phyloP scores from a whole-genome alignment of 176 grass and related monocot genomes.

The Cenchrus fungigraminus region DNA sequence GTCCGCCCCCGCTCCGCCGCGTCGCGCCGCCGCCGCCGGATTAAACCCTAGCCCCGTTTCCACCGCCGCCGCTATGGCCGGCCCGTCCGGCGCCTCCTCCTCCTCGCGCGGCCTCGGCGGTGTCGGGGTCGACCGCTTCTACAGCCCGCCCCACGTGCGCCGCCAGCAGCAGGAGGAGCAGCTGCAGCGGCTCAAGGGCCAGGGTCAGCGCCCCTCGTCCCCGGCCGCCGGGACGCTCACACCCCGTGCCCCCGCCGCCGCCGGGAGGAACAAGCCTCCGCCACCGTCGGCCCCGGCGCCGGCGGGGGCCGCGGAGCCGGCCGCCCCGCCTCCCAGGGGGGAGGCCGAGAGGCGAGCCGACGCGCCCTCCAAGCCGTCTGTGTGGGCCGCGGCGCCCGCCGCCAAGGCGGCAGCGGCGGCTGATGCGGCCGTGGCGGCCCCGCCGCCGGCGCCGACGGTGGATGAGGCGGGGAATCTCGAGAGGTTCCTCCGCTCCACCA shows the following conservation, averaged over 20 bases:
- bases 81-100: slow-evolving; percentile 38
- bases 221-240: not conserved
- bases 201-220: not conserved
- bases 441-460: not conserved
- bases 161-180: slow-evolving; percentile 60
- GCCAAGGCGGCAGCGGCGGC: not conserved
- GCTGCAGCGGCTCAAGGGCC: slow-evolving; percentile 33
- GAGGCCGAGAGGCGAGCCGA: slow-evolving; percentile 25
- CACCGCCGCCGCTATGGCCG: slow-evolving; percentile 38
- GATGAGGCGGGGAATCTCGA: slow-evolving; percentile 67
- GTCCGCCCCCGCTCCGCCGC: not conserved
- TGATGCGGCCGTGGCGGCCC: not conserved
- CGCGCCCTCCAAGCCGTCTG: slow-evolving; percentile 43
- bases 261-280: slow-evolving; percentile 20
- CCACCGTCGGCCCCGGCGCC: not conserved
- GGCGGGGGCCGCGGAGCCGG: not conserved
- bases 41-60: slow-evolving; percentile 1
- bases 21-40: not conserved
- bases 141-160: slow-evolving; percentile 70
- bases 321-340: not conserved
- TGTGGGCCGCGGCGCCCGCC: not conserved
- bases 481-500: slow-evolving; percentile 76
- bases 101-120: slow-evolving; percentile 39
- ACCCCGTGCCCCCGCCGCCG: not conserved
- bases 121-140: slow-evolving; percentile 61